These are phyloP conservation scores for Carex arenaria DNA, from an alignment of 202 grass and related monocot species.

Conservation along the genomic window DNA sequence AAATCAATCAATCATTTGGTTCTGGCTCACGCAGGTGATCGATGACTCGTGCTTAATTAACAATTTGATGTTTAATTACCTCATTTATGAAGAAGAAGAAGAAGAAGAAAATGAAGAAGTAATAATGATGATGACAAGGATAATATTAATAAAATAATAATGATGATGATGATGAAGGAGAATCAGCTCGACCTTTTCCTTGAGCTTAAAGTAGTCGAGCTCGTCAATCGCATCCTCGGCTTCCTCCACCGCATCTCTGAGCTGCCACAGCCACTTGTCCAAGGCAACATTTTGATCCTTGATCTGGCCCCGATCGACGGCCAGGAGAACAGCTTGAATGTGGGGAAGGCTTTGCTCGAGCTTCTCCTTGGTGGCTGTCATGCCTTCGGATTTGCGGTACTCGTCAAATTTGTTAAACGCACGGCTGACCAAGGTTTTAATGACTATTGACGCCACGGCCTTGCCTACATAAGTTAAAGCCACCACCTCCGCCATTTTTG, in stretches of 20 bases:
- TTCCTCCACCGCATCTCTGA: constrained; percentile 34
- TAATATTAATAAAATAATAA: background rate
- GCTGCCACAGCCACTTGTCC: constrained; percentile 38
- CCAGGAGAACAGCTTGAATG: constrained; percentile 24
- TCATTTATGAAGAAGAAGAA: background rate
- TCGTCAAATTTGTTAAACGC: constrained; percentile 29
- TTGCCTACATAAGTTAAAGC: constrained; percentile 31
- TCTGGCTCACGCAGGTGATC: no score
- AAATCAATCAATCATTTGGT: background rate
- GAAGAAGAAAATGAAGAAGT: background rate
- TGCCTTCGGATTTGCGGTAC: constrained; percentile 20
- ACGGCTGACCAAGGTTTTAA: constrained; percentile 23
- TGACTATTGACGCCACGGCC: constrained; percentile 16
- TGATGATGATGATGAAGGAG: background rate
- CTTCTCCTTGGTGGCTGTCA: constrained; percentile 27
- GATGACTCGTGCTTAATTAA: no score
- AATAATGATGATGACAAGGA: background rate
- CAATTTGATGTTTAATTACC: no score
- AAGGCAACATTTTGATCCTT: background rate
- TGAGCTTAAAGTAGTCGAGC: constrained; percentile 31
- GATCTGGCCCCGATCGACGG: background rate
- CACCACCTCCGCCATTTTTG: constrained; percentile 10
- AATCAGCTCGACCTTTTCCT: constrained; percentile 17
- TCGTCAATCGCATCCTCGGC: constrained; percentile 35
- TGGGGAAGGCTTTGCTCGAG: constrained; percentile 7